Percentiles rank a stretch among this genome's conserved stretches.
Conservation (phyloP, 2,329 filamentous ascomycete species). For the Aspergillus sp. region DNA sequence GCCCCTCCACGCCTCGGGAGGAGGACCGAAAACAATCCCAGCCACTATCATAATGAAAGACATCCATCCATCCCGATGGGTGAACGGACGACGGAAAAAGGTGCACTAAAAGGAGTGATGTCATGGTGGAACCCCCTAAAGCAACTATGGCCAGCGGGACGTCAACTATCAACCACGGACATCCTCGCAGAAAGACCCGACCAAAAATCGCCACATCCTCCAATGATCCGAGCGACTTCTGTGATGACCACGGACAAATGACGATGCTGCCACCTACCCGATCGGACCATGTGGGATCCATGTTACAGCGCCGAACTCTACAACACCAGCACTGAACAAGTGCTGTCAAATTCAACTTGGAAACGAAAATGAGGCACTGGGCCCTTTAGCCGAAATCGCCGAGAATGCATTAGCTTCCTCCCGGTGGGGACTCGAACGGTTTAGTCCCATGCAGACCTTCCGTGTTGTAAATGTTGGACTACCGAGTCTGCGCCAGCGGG, state of each 20-base stretch:
- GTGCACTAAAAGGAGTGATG: not conserved
- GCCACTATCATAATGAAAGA: not conserved
- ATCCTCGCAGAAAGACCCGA: not conserved
- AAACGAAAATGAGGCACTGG: not conserved
- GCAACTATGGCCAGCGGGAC: not conserved
- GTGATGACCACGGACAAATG: not conserved
- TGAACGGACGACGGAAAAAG: not conserved
- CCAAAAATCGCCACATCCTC: not conserved
- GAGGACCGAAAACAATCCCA: not conserved
- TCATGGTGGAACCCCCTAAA: not conserved
- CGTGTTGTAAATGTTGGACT: not conserved
- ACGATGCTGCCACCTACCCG: not conserved
- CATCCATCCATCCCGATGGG: not conserved
- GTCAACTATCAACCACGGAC: constrained; percentile 1
- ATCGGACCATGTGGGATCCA: not conserved
- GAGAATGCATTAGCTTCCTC: not conserved
- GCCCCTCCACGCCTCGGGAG: too few species aligned
- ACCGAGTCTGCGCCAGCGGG: too few species aligned
- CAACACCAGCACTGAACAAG: not conserved
- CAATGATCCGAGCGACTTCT: not conserved
- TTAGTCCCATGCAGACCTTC: not conserved
- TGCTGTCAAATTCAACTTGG: not conserved
- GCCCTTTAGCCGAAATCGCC: constrained; percentile 2
- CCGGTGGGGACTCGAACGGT: constrained; percentile 1
- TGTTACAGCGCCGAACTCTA: not conserved